phyloP scores from a whole-genome alignment of 129 eudicot genomes.

The Saussurea involucrata region DNA sequence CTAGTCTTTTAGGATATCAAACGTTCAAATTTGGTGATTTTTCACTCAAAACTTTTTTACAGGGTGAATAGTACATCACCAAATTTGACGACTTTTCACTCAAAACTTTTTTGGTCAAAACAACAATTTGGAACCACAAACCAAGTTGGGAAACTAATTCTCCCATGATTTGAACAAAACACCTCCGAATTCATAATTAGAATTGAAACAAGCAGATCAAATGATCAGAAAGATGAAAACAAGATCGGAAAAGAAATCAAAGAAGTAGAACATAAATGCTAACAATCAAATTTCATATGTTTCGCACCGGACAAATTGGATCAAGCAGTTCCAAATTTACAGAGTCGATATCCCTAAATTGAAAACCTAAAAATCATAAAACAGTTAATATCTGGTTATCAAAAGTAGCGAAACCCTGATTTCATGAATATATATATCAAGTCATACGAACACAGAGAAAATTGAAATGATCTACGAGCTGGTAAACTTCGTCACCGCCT shows the following conservation, averaged over 20 bases:
- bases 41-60: too few species aligned
- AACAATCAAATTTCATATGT: too few species aligned
- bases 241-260: neutral
- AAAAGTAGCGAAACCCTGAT: constrained; percentile 1
- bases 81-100: too few species aligned
- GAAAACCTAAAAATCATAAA: neutral
- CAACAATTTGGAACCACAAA: too few species aligned
- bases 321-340: neutral
- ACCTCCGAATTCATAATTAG: too few species aligned
- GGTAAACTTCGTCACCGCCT: constrained; percentile 69
- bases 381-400: neutral
- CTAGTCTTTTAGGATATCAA: too few species aligned
- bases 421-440: too few species aligned
- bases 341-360: neutral
- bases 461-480: constrained; percentile 31
- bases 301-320: neutral
- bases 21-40: too few species aligned
- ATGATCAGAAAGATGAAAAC: neutral
- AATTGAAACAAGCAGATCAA: neutral
- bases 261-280: neutral
- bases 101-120: too few species aligned
- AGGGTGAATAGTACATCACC: too few species aligned
- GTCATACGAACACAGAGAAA: neutral
- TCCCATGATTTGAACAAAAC: too few species aligned
- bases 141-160: too few species aligned